Evolutionary conservation across 2,329 filamentous ascomycete genomes (phyloP), one percentile per base, ranked within the genome.

Genomic region (Nigrospora osmanthi): DNA sequence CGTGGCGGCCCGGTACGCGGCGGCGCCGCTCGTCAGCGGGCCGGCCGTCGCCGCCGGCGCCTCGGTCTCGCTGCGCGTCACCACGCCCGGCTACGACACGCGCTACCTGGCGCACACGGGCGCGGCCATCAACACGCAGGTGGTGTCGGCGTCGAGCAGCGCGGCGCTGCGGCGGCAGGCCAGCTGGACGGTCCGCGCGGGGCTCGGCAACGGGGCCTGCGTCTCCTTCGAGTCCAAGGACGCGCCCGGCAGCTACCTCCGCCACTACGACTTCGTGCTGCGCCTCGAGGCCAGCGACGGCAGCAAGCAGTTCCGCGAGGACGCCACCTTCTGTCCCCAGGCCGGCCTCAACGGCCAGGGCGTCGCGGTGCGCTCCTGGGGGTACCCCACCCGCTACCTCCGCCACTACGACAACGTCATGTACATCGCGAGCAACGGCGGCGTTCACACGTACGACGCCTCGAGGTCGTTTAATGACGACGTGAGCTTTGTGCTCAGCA

Each of bases 281-380:
- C 39, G 58, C 32, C 51, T 83, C 38, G 59, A 65, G 36, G 67
- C 70, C 46, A 71, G 72, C 49, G 80, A 83, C 49, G 70, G 70
- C 44, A 67, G 65, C 45, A 80, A 81, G 65, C 61, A 65, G 42
- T 81, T 83, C 61, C 34, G 62, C 4, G 78, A 83, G 52, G 80
- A 83, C 40, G 77, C 80, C 9, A 83, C 80, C 0, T 83, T 83
- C 60, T 83, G 80, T 55, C 66, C 76, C 0, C 67, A 74, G 57
- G 47, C 68, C 1, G 73, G 71, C 0, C 60, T 83, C 17, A 75
- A 59, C 50, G 73, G 75, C 5, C 55, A 67, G 37, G 77, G 74
- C 7, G 72, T 49, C 49, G 71, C 77, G 0, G 66, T 83, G 31
- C 67, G 75, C 5, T 66, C 77, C 1, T 83, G 79, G 79, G 70